phyloP scores from a whole-genome alignment of 2,329 filamentous ascomycete species.

The Alternaria conjuncta region DNA sequence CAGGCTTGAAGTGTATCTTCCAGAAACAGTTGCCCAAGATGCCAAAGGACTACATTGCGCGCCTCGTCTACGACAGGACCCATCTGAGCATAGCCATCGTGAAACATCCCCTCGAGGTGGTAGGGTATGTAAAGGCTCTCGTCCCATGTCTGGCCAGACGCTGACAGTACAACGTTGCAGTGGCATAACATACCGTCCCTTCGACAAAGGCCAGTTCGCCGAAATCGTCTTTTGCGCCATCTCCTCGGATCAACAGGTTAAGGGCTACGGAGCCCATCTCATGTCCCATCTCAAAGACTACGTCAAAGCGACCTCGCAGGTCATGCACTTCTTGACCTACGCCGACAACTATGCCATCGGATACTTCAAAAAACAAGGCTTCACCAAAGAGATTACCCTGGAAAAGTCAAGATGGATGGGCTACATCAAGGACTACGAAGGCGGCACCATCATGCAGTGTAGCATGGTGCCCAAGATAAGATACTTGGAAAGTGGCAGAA shows the following conservation, averaged over 20 bases:
- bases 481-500: constrained; percentile 89
- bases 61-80: constrained; percentile 94
- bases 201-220: constrained; percentile 89
- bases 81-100: constrained; percentile 97
- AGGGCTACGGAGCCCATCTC: constrained; percentile 95
- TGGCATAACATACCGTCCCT: constrained; percentile 95
- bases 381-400: constrained; percentile 97
- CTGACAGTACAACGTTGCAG: constrained; percentile 52
- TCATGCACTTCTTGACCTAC: constrained; percentile 99
- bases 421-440: constrained; percentile 99
- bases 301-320: constrained; percentile 92
- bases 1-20: constrained; percentile 95
- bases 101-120: constrained; percentile 94
- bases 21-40: constrained; percentile 99
- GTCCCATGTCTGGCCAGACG: neutral
- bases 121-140: constrained; percentile 58
- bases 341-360: constrained; percentile 99
- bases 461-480: constrained; percentile 94
- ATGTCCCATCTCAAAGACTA: constrained; percentile 99
- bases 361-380: constrained; percentile 99
- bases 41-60: constrained; percentile 98
- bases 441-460: constrained; percentile 99
- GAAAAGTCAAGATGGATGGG: constrained; percentile 96
- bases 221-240: constrained; percentile 99
- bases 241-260: constrained; percentile 96